phyloP scores from a whole-genome alignment of 257 asterid genomes.

The Orobanche coerulescens region DNA sequence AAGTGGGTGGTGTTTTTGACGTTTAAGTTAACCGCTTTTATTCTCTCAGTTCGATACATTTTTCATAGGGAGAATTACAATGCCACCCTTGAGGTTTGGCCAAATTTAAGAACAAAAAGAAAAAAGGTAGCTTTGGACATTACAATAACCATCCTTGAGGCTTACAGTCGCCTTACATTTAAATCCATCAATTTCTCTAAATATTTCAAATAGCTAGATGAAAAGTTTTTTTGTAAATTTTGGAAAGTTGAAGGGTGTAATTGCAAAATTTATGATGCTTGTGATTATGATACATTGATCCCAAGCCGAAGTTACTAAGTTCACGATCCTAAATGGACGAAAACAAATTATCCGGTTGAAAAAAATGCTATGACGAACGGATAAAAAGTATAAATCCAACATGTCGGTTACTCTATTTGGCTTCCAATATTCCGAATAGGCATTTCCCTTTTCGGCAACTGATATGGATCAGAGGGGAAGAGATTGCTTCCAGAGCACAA shows the following conservation, averaged over 20 bases:
- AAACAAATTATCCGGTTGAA: slow-evolving; percentile 16
- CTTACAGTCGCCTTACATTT: too few relatives aligned
- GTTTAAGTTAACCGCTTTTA: not conserved
- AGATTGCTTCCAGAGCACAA: not conserved
- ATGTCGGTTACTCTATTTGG: slow-evolving; percentile 11
- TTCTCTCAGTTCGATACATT: not conserved
- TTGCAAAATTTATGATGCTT: too few relatives aligned
- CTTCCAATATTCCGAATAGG: not conserved
- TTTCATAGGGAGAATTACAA: not conserved
- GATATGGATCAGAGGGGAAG: not conserved
- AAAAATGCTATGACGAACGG: slow-evolving; percentile 6
- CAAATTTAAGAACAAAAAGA: too few relatives aligned
- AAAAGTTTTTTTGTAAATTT: too few relatives aligned
- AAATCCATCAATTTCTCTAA: too few relatives aligned
- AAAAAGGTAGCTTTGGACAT: too few relatives aligned
- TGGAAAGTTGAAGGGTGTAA: too few relatives aligned
- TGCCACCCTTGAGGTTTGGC: too few relatives aligned
- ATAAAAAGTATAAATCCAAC: not conserved
- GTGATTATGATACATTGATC: slow-evolving; percentile 79
- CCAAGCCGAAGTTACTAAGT: slow-evolving; percentile 65
- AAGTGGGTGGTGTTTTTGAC: not conserved
- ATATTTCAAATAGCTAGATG: too few relatives aligned
- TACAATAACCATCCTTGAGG: too few relatives aligned
- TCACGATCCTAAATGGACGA: slow-evolving; percentile 1
- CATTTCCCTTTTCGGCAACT: too few relatives aligned